Percentiles rank a stretch among this genome's conserved stretches.
phyloP scores from a whole-genome alignment of 2,329 filamentous ascomycete genomes.

The Gaeumannomyces sp. region DNA sequence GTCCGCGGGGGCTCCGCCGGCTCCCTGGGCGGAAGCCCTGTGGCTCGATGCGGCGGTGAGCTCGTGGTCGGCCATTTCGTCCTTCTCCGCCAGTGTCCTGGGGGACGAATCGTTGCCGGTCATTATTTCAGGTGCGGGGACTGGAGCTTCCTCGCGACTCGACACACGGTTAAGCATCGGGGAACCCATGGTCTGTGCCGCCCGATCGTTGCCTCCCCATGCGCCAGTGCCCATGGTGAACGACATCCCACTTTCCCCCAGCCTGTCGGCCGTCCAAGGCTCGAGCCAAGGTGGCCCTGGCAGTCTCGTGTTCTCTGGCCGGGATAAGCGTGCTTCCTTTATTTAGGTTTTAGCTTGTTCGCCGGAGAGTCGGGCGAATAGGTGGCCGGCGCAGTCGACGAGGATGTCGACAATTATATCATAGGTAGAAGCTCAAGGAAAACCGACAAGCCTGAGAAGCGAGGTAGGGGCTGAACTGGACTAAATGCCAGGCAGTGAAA shows the following conservation, averaged over 20 bases:
- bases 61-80: background rate
- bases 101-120: background rate
- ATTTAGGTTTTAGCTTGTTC: background rate
- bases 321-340: background rate
- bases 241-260: slow-evolving; percentile 28
- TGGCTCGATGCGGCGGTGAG: background rate
- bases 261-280: background rate
- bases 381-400: background rate
- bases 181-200: slow-evolving; percentile 35
- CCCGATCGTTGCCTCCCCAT: slow-evolving; percentile 43
- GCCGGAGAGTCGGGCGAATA: background rate
- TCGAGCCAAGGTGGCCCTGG: background rate
- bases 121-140: background rate
- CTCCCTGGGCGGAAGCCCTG: background rate
- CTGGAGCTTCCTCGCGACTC: slow-evolving; percentile 7
- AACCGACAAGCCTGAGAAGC: no score
- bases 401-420: background rate
- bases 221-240: slow-evolving; percentile 31
- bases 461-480: no score
- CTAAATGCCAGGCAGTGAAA: background rate
- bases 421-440: no score
- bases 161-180: slow-evolving; percentile 21
- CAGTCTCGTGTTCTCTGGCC: background rate
- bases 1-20: no score
- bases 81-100: background rate